These are phyloP conservation scores for Neocucurbitaria cava DNA, from an alignment of 2,329 filamentous ascomycete species.

Conservation along the genomic window DNA sequence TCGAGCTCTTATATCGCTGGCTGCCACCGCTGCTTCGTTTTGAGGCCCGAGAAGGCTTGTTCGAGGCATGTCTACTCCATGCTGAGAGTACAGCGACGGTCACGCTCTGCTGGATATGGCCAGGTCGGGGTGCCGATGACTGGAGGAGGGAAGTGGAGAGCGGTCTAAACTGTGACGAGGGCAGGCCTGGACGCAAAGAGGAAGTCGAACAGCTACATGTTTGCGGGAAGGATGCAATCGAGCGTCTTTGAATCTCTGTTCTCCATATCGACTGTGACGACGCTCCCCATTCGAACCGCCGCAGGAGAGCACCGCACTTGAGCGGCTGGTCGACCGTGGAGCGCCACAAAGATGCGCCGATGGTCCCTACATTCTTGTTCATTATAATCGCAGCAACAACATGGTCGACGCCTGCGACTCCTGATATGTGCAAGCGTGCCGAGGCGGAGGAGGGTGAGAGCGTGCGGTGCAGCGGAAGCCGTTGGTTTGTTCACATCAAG, in stretches of 20 bases:
- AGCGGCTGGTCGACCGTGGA: constrained; percentile 37
- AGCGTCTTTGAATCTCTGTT: constrained; percentile 10
- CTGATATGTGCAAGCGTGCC: constrained; percentile 5
- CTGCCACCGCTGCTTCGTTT: constrained; percentile 20
- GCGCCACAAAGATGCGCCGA: constrained; percentile 45
- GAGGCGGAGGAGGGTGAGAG: constrained; percentile 4
- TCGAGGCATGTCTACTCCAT: constrained; percentile 41
- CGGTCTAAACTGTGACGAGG: constrained; percentile 18
- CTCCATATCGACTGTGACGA: constrained; percentile 14
- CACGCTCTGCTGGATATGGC: constrained; percentile 26
- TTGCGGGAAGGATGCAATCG: constrained; percentile 15
- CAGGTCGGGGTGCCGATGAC: constrained; percentile 6
- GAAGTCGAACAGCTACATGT: constrained; percentile 4
- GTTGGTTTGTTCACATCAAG: constrained; percentile 10
- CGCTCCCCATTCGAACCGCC: constrained; percentile 14
- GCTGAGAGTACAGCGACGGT: constrained; percentile 34
- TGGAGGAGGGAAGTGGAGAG: constrained; percentile 17
- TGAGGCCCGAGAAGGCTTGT: constrained; percentile 21
- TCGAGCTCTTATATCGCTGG: constrained; percentile 49
- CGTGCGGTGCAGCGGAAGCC: constrained; percentile 9
- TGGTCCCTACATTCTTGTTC: constrained; percentile 53
- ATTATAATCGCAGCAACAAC: constrained; percentile 48
- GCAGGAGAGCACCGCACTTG: constrained; percentile 20
- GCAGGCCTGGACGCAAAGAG: constrained; percentile 1
- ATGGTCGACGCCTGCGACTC: constrained; percentile 34